These are phyloP conservation scores for Xylaria intraflava DNA, from an alignment of 495 filamentous ascomycete genomes.

Conservation along the genomic window DNA sequence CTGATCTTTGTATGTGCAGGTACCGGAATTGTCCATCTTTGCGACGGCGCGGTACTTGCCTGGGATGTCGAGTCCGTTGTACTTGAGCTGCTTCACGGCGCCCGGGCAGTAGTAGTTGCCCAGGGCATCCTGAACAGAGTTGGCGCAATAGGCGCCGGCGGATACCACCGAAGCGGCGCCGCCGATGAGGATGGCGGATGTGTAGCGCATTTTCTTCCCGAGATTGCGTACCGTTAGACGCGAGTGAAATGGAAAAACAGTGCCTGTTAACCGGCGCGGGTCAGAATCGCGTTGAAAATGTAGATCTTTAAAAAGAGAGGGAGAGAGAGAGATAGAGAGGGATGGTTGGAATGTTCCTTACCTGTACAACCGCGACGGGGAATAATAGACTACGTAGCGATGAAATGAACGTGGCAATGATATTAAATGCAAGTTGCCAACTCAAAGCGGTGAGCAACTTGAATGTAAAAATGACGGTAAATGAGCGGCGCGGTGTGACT, in stretches of 20 bases:
- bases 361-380: constrained; percentile 6
- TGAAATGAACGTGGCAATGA: constrained; percentile 24
- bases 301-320: no score
- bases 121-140: constrained; percentile 23
- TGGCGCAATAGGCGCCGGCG: constrained; percentile 19
- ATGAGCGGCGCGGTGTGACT: constrained; percentile 28
- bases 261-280: no score
- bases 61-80: constrained; percentile 47
- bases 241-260: no score
- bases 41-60: constrained; percentile 56
- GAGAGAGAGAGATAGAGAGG: background rate
- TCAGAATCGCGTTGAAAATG: no score
- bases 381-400: constrained; percentile 10
- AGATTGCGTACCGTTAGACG: background rate
- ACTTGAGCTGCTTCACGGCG: constrained; percentile 52
- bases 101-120: constrained; percentile 53
- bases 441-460: constrained; percentile 11
- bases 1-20: constrained; percentile 42
- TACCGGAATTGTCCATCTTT: constrained; percentile 50
- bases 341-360: constrained; percentile 4
- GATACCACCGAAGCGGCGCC: constrained; percentile 24
- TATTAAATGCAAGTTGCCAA: constrained; percentile 10
- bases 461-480: constrained; percentile 19
- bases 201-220: constrained; percentile 18
- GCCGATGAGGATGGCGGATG: constrained; percentile 17